phyloP scores from a whole-genome alignment of 2,329 filamentous ascomycete genomes.

The Pestalotiopsis sp. region DNA sequence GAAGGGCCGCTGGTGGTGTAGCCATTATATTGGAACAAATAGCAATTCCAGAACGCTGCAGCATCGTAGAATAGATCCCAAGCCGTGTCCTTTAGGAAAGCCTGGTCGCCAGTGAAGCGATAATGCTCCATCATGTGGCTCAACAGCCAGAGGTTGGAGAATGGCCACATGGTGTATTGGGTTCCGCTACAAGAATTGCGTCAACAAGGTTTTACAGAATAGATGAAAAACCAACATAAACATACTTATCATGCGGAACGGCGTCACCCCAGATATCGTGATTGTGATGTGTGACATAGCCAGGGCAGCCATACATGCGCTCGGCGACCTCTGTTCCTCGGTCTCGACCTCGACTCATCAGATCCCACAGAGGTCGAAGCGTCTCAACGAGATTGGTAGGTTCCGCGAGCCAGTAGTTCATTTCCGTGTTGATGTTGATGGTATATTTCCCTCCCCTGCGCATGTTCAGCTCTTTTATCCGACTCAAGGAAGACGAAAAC shows the following conservation, averaged over 20 bases:
- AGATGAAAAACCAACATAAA: constrained; percentile 31
- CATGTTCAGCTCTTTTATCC: background rate
- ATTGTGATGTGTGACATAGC: constrained; percentile 38
- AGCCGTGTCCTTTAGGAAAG: constrained; percentile 20
- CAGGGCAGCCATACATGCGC: constrained; percentile 33
- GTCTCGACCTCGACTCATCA: constrained; percentile 31
- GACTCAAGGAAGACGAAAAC: constrained; percentile 11
- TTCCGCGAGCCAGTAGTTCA: constrained; percentile 19
- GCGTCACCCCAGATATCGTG: constrained; percentile 39
- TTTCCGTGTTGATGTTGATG: constrained; percentile 45
- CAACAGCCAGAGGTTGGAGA: constrained; percentile 30
- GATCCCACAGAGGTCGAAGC: constrained; percentile 32
- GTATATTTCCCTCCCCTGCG: constrained; percentile 39
- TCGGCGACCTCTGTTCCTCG: constrained; percentile 32
- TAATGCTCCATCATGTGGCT: constrained; percentile 30
- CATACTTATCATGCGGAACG: constrained; percentile 30
- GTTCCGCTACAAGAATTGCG: constrained; percentile 20
- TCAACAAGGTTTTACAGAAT: constrained; percentile 18
- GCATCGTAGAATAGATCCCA: constrained; percentile 29
- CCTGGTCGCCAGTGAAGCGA: constrained; percentile 23
- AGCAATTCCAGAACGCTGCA: constrained; percentile 32
- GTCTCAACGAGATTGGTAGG: constrained; percentile 6
- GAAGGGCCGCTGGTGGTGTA: constrained; percentile 25
- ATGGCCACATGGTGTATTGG: constrained; percentile 29
- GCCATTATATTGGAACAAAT: constrained; percentile 20